Evolutionary conservation across 768 basidiomycete species (phyloP), one percentile per base, ranked within the genome.

Genomic region (Panellus pusillus): DNA sequence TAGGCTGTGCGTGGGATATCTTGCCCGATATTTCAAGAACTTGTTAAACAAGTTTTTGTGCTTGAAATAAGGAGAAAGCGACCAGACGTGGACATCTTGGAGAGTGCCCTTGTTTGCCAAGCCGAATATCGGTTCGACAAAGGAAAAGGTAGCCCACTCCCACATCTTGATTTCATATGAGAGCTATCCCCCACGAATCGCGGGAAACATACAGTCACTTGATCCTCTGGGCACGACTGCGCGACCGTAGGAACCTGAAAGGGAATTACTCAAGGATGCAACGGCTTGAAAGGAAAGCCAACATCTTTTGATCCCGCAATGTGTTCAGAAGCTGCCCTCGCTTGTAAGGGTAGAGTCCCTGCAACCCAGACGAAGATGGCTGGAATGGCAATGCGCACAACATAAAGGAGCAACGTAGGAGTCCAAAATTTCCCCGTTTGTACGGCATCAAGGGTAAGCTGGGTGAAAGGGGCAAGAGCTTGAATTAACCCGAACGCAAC

Each of bases 21-120:
- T 84, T 40, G 66, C 58, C 51, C 72, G 74, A 65, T 86, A 84
- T 62, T 76, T 71, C 31, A 87, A 63, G 57, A 74, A 83, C 65
- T 87, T 89, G 37, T 68, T 73, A 65, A 87, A 89, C 12, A 88
- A 71, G 60, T 84, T 86, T 60, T 79, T 81, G 64, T 88, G 86
- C 24, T 73, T 74, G 67, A 89, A 86, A 56, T 78, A 86, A 0
- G 86, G 87, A 3, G 86, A 86, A 28, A 88, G 70, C 11, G 63
- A 68, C 86, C 86, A 89, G 7, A 87, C 79, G 62, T 88, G 78
- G 11, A 36, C 52, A 36, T 78, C 78, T 29, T 78, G 69, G 19
- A 80, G 65, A 6, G 83, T 85, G 48, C 79, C 72, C 38, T 69
- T 67, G 53, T 66, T 72, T 0, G 84, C 80, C 17, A 85, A 65